phyloP scores from a whole-genome alignment of 2,329 filamentous ascomycete species.

The Sphaerostilbella broomeana region DNA sequence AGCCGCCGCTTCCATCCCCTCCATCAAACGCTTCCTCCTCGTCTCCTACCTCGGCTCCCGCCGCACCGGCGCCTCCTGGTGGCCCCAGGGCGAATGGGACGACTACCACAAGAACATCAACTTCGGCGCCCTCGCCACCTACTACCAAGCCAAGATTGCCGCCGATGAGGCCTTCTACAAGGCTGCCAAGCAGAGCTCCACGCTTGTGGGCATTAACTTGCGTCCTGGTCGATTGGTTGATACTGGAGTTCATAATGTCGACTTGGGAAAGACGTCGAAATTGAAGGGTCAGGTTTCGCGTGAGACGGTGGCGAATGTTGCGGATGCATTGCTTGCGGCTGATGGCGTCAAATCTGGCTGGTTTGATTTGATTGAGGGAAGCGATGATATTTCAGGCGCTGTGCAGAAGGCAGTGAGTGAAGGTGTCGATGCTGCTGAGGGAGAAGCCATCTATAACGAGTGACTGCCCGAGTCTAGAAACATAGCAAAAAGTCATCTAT shows the following conservation, averaged over 20 bases:
- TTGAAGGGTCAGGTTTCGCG: conserved; percentile 41
- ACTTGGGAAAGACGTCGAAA: conserved; percentile 39
- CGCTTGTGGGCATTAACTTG: conserved; percentile 45
- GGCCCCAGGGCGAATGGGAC: conserved; percentile 44
- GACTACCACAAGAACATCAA: conserved; percentile 36
- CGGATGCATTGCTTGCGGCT: conserved; percentile 47
- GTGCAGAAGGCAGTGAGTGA: conserved; percentile 44
- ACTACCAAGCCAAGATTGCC: conserved; percentile 55
- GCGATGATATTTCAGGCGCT: conserved; percentile 40
- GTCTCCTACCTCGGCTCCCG: conserved; percentile 56
- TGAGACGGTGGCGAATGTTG: conserved; percentile 53
- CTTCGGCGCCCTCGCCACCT: conserved; percentile 38
- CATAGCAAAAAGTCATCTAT: too few species aligned
- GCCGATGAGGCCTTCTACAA: conserved; percentile 52
- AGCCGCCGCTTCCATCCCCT: conserved; percentile 47
- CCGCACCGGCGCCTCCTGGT: conserved; percentile 47
- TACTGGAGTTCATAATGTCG: conserved; percentile 41
- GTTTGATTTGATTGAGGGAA: conserved; percentile 50
- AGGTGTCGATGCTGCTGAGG: conserved; percentile 46
- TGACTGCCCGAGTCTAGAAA: too few species aligned
- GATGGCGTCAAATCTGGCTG: conserved; percentile 43
- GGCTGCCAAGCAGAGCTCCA: conserved; percentile 34
- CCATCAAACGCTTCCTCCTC: conserved; percentile 56
- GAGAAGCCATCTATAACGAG: conserved; percentile 35
- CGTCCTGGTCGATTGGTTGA: conserved; percentile 46